Conservation (phyloP, 306 rosid species). For the Cucurbita maxima region DNA sequence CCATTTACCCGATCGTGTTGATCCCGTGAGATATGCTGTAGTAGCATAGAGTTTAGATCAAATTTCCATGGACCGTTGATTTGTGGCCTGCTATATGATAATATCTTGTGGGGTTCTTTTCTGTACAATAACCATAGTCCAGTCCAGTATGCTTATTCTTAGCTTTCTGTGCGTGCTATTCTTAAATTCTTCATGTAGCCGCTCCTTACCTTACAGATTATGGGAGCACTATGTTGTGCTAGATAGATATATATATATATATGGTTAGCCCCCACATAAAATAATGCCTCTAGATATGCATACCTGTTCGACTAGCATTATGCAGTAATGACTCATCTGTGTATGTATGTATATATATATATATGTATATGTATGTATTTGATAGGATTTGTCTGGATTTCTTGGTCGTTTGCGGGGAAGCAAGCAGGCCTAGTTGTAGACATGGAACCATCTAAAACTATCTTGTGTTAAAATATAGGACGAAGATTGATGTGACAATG, state of each 20-base stretch:
- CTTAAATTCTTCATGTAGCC: background rate
- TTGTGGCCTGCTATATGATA: background rate
- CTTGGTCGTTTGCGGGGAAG: no score
- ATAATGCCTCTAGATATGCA: background rate
- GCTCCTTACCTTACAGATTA: background rate
- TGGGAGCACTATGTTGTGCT: background rate
- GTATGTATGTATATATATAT: background rate
- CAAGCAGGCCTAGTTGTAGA: no score
- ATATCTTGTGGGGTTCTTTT: slow-evolving; percentile 3
- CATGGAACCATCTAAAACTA: no score
- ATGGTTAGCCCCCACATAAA: background rate
- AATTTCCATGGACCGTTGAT: background rate
- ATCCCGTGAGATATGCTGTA: background rate
- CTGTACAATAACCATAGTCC: background rate
- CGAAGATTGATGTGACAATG: no score
- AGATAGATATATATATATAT: background rate
- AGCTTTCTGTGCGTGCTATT: background rate
- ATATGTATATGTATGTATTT: background rate
- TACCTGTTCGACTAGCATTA: background rate
- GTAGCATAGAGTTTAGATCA: slow-evolving; percentile 4
- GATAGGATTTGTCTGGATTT: background rate
- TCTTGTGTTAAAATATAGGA: no score
- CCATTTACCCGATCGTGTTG: slow-evolving; percentile 1
- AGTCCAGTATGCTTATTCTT: background rate
- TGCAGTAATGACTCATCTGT: background rate